Conservation (phyloP, 495 filamentous ascomycete genomes). For the Beverwykella pulmonaria region DNA sequence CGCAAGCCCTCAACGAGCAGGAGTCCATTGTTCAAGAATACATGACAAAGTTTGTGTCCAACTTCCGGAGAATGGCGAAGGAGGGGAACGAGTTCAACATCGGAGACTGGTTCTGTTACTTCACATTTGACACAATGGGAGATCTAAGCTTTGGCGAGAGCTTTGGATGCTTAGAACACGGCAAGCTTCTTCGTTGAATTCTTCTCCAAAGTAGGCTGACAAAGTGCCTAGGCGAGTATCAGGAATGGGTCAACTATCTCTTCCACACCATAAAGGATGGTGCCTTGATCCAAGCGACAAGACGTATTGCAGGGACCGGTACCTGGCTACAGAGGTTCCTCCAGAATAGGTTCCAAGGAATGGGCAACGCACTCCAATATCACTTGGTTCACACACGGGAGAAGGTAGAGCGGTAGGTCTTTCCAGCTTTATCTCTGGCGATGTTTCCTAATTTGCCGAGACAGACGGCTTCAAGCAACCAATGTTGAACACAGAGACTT, state of each 20-base stretch:
- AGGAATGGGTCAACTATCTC: slow-evolving; percentile 25
- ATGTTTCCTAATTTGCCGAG: not conserved
- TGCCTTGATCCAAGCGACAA: slow-evolving; percentile 15
- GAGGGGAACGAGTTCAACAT: slow-evolving; percentile 10
- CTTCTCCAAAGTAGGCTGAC: not conserved
- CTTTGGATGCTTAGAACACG: slow-evolving; percentile 7
- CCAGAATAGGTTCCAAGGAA: slow-evolving; percentile 20
- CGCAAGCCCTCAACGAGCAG: slow-evolving; percentile 26
- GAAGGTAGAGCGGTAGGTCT: slow-evolving; percentile 6
- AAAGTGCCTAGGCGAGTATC: slow-evolving; percentile 10
- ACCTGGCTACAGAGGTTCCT: slow-evolving; percentile 27
- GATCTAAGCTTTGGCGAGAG: slow-evolving; percentile 11
- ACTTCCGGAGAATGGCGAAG: slow-evolving; percentile 3
- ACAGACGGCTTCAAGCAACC: slow-evolving; percentile 14
- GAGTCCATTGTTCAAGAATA: slow-evolving; percentile 22
- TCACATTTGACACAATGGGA: slow-evolving; percentile 11
- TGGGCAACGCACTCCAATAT: slow-evolving; percentile 22
- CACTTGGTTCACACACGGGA: slow-evolving; percentile 22
- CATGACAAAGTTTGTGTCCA: slow-evolving; percentile 10
- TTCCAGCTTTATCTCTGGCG: not conserved
- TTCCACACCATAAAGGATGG: slow-evolving; percentile 29
- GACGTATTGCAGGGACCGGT: slow-evolving; percentile 25
- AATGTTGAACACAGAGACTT: slow-evolving; percentile 28
- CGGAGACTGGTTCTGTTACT: slow-evolving; percentile 5
- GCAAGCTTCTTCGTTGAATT: not conserved